Conservation (phyloP, 345 rosid genomes). For the Citrus trifoliata region DNA sequence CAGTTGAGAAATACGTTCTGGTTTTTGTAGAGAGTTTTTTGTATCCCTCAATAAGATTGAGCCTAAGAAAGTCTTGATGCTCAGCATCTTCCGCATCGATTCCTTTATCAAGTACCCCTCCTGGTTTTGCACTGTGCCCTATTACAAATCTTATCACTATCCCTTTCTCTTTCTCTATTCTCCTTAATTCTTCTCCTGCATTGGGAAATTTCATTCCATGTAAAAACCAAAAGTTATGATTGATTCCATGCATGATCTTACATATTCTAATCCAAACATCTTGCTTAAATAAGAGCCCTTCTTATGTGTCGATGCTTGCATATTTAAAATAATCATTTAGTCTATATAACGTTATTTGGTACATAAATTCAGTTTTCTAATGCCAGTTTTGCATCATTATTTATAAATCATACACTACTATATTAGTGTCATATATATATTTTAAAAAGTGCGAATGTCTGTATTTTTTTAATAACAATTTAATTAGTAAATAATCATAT, state of each 20-base stretch:
- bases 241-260: neutral
- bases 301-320: too few species aligned
- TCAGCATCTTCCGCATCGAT: constrained; percentile 64
- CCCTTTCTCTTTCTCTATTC: constrained; percentile 80
- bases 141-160: constrained; percentile 84
- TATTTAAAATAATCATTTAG: too few species aligned
- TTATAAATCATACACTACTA: too few species aligned
- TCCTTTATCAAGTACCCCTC: constrained; percentile 71
- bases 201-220: neutral
- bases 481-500: too few species aligned
- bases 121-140: constrained; percentile 78
- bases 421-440: rapidly evolving
- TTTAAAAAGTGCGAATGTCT: rapidly evolving
- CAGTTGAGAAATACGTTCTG: constrained; percentile 76
- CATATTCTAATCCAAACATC: neutral
- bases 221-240: neutral
- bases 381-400: too few species aligned
- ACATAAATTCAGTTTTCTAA: too few species aligned
- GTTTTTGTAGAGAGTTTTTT: constrained; percentile 81
- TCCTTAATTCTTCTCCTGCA: constrained; percentile 64
- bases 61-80: constrained; percentile 69
- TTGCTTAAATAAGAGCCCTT: neutral
- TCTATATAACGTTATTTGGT: neutral
- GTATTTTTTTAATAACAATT: too few species aligned
- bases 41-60: constrained; percentile 81